Percentiles rank a stretch among this genome's conserved stretches.
Evolutionary conservation across 2,329 filamentous ascomycete species (phyloP).

Genomic region (Anisogramma anomala): DNA sequence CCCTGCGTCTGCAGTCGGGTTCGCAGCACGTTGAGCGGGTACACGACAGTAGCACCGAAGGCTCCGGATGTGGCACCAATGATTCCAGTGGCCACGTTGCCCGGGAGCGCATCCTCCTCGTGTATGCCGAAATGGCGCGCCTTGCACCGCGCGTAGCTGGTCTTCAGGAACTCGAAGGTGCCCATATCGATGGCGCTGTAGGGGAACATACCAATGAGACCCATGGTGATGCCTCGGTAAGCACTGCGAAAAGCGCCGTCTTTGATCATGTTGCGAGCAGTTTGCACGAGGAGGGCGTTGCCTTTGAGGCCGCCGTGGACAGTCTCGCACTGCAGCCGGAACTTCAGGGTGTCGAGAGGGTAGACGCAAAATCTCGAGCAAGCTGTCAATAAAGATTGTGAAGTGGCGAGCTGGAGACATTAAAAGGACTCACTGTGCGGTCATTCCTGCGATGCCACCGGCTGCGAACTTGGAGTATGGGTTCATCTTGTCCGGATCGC

Average conservation of each 20-base stretch:
- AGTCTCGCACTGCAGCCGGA: constrained; percentile 83
- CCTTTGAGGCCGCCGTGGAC: constrained; percentile 76
- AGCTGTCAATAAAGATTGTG: constrained; percentile 14
- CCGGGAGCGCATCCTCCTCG: constrained; percentile 72
- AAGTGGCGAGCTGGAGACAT: too few species aligned
- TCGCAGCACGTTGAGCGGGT: constrained; percentile 85
- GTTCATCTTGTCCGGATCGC: constrained; percentile 67
- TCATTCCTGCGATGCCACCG: constrained; percentile 84
- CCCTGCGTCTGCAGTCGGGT: constrained; percentile 91
- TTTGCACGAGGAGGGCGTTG: constrained; percentile 69
- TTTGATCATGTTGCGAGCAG: constrained; percentile 75
- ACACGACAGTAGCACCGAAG: constrained; percentile 85
- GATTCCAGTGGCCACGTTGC: constrained; percentile 72
- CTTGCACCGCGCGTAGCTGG: constrained; percentile 56
- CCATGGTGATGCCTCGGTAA: constrained; percentile 89
- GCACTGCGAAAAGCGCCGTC: constrained; percentile 64
- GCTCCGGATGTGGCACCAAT: constrained; percentile 89
- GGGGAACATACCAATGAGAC: constrained; percentile 90
- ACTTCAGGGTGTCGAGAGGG: constrained; percentile 74
- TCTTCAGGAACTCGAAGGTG: constrained; percentile 89
- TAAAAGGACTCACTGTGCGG: constrained; percentile 65
- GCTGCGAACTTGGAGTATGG: constrained; percentile 81
- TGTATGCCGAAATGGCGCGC: constrained; percentile 58
- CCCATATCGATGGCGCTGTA: constrained; percentile 95
- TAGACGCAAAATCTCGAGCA: constrained; percentile 70